phyloP scores from a whole-genome alignment of 2,329 filamentous ascomycete species.

The Scleromitrula shiraiana region DNA sequence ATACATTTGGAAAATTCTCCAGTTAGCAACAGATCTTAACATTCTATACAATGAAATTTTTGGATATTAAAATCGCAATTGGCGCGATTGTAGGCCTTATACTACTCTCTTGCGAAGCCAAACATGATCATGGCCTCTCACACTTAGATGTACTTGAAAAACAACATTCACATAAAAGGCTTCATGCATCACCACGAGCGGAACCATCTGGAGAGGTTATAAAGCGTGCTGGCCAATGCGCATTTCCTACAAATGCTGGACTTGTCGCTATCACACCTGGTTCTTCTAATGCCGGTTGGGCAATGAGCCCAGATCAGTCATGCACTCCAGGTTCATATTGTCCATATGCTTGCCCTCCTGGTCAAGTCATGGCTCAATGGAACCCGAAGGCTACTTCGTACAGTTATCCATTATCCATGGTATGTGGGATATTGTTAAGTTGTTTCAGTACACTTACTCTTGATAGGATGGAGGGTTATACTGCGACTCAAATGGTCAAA shows the following conservation, averaged over 20 bases:
- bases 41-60: conserved; percentile 43
- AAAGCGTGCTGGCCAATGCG: conserved; percentile 41
- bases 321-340: conserved; percentile 64
- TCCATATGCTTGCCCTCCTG: conserved; percentile 67
- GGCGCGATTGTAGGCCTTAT: conserved; percentile 42
- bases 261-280: conserved; percentile 60
- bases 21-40: conserved; percentile 9
- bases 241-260: conserved; percentile 58
- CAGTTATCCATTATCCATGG: conserved; percentile 63
- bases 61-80: conserved; percentile 41
- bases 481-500: conserved; percentile 58
- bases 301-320: conserved; percentile 66
- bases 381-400: conserved; percentile 60
- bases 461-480: conserved; percentile 63
- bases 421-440: conserved; percentile 33
- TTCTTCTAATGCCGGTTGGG: conserved; percentile 64
- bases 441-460: conserved; percentile 10
- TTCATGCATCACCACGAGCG: conserved; percentile 20
- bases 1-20: neutral
- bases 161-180: conserved; percentile 23
- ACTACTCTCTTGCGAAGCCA: conserved; percentile 27
- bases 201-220: conserved; percentile 16
- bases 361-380: conserved; percentile 74
- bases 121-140: conserved; percentile 17
- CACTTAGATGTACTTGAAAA: conserved; percentile 23